Base-by-base conservation (phyloP, 345 rosid species). In the Eucalyptus cladocalyx region DNA sequence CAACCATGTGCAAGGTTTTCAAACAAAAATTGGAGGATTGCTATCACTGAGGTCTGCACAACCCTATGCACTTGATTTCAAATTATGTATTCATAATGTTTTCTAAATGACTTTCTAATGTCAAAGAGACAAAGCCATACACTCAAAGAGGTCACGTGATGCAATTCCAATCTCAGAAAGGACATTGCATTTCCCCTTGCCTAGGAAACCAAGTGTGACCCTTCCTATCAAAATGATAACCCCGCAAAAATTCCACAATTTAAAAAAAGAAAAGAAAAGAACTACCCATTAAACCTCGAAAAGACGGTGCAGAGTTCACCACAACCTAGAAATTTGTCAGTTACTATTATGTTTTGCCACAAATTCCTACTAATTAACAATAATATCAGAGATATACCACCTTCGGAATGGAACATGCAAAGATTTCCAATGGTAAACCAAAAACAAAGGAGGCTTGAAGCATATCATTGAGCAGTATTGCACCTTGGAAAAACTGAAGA, bases 401-500 rank as follows among this genome's bases (percentile, higher is more conserved):
- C 40, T 34, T 15, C 3, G 37, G 76, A 65, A 65, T n/a, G 40
- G 21, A n/a, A 65, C 21, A 65, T 65, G 76, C 5, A n/a, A 65
- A 65, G 76, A n/a, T 65, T 65, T 65, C 76, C 37, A n/a, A 34
- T n/a, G 76, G 76, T 65, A 65, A 65, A 65, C 11, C 9, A n/a
- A 65, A 65, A 65, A 65, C 76, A n/a, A 65, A 65, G 37, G 76
- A 65, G 76, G 76, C 76, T 65, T 65, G 76, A 65, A n/a, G 76
- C 76, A n/a, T 65, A n/a, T 65, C 76, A 65, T 65, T 65, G 34
- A 65, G 76, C 40, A 65, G 40, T n/a, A 65, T 16, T n/a, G 76
- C 76, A 90, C 90, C 98, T 97, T 89, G 98, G 98, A 24, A 90
- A 54, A 69, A 95, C 95, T 30, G 94, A 93, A 89, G 99, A 97